phyloP scores from a whole-genome alignment of 1,284 basidiomycete genomes.

The Mycena citricolor region DNA sequence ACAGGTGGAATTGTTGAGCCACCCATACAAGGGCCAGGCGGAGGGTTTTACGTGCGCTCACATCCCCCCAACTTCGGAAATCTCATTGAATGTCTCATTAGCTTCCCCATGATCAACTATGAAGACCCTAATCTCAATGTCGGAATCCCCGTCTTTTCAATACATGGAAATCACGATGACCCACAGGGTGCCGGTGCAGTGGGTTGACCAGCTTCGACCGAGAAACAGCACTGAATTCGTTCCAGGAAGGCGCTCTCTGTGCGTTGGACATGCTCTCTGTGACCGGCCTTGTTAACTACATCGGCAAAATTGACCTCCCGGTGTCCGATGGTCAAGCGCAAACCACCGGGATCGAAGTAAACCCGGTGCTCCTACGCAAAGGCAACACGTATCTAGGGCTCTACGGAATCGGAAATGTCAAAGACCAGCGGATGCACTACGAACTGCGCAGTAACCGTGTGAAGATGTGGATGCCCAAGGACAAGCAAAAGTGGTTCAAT shows the following conservation, averaged over 20 bases:
- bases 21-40: constrained; percentile 87
- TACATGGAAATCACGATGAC: constrained; percentile 99
- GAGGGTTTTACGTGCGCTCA: constrained; percentile 78
- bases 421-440: constrained; percentile 94
- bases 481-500: constrained; percentile 95
- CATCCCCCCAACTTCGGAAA: too few species aligned
- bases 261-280: constrained; percentile 95
- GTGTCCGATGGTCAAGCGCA: constrained; percentile 64
- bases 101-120: constrained; percentile 96
- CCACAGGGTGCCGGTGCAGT: constrained; percentile 94
- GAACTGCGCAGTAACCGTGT: constrained; percentile 93
- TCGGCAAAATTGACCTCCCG: constrained; percentile 85
- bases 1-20: constrained; percentile 86
- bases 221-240: constrained; percentile 7
- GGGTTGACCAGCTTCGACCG: constrained; percentile 28
- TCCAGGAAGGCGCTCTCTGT: constrained; percentile 91
- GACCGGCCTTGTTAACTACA: constrained; percentile 94
- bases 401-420: constrained; percentile 96
- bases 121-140: constrained; percentile 97
- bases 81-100: constrained; percentile 41
- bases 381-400: constrained; percentile 84
- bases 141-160: constrained; percentile 94
- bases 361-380: constrained; percentile 88
- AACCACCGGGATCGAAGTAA: constrained; percentile 80
- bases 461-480: constrained; percentile 91